Percentiles rank a stretch among this genome's conserved stretches.
Conservation (phyloP, 306 rosid species). For the Bauhinia variegata region DNA sequence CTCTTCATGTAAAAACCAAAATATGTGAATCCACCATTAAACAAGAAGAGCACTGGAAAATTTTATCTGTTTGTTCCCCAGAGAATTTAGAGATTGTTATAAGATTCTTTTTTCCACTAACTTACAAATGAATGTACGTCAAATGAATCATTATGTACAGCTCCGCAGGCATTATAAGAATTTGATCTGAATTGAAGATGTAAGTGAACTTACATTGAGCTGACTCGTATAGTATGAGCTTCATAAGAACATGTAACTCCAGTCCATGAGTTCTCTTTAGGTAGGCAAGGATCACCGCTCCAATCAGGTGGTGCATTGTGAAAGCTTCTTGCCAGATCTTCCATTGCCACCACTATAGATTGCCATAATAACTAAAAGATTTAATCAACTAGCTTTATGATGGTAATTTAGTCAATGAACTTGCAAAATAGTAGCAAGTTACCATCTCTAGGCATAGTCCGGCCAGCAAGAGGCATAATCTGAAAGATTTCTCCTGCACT, state of each 20-base stretch:
- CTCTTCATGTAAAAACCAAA: constrained; percentile 53
- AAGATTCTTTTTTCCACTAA: neutral
- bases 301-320: constrained; percentile 74
- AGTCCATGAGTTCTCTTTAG: constrained; percentile 76
- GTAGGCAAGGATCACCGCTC: constrained; percentile 91
- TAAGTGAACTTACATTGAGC: constrained; percentile 55
- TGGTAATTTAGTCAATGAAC: constrained; percentile 28
- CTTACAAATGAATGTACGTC: neutral
- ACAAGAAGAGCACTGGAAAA: neutral
- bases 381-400: constrained; percentile 16
- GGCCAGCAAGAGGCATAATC: constrained; percentile 70
- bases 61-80: neutral
- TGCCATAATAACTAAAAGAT: constrained; percentile 28
- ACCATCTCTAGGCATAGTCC: constrained; percentile 73
- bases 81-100: neutral
- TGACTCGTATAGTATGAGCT: constrained; percentile 45
- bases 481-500: constrained; percentile 76
- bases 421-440: constrained; percentile 18
- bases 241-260: constrained; percentile 63
- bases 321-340: constrained; percentile 56
- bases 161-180: neutral
- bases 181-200: neutral
- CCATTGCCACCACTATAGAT: constrained; percentile 63
- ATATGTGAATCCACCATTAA: constrained; percentile 25
- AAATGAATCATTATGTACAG: neutral